A percentile compares a stretch with the other conserved stretches of the same genome.
Evolutionary conservation across 73 alveolate species (phyloP).

Genomic region (Paramecium biaurelia): DNA sequence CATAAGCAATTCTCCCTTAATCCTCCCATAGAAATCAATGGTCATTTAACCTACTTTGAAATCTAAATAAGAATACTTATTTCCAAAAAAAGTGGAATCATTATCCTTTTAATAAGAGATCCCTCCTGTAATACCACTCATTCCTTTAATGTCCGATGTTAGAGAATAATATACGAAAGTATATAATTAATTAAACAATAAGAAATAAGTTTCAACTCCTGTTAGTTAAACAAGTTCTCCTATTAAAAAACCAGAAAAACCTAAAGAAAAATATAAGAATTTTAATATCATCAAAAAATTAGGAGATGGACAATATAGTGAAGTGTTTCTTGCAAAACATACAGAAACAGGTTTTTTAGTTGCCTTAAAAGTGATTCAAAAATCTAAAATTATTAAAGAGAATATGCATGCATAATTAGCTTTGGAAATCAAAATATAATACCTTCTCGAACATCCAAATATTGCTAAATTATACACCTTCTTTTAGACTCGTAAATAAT

Average conservation of each 20-base stretch:
- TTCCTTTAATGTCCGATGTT: not conserved
- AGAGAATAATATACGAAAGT: not conserved
- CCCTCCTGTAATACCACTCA: not conserved
- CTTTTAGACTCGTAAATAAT: not conserved
- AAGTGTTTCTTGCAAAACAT: constrained; percentile 44
- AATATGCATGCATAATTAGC: constrained; percentile 21
- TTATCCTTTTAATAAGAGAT: not conserved
- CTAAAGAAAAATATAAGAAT: not conserved
- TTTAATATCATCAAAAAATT: not conserved
- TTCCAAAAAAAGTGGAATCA: not conserved
- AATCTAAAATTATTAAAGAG: not conserved
- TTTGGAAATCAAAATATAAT: constrained; percentile 45
- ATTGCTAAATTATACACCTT: constrained; percentile 5
- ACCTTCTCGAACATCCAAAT: constrained; percentile 44
- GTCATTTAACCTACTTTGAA: not conserved
- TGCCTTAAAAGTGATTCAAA: constrained; percentile 52
- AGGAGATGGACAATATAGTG: constrained; percentile 54
- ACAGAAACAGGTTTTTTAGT: constrained; percentile 38
- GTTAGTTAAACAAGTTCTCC: not conserved
- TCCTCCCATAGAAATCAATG: not conserved
- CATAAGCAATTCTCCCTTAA: not conserved
- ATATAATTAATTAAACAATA: not conserved
- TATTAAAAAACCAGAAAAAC: not conserved
- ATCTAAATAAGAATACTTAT: not conserved
- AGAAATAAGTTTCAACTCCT: constrained; percentile 4